Evolutionary conservation across 108 stramenopile species (phyloP).

Genomic region (Nitzschia sp.): DNA sequence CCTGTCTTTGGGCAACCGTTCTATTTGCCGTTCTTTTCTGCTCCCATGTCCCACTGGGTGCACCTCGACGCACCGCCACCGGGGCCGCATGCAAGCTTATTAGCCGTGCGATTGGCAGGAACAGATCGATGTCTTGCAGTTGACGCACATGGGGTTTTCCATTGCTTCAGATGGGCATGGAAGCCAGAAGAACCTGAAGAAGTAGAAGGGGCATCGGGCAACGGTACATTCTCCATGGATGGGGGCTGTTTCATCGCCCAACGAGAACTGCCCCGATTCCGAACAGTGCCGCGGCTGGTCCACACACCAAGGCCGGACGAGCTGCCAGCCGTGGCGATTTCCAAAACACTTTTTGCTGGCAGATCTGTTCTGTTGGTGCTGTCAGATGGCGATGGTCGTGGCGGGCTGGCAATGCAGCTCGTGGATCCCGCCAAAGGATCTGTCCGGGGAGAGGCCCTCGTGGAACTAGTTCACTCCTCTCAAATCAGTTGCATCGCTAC

Average conservation of each 20-base stretch:
- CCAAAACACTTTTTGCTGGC: constrained; percentile 87
- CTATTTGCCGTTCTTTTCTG: constrained; percentile 79
- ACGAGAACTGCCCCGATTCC: constrained; percentile 84
- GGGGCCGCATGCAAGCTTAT: constrained; percentile 81
- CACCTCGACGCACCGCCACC: constrained; percentile 88
- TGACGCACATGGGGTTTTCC: constrained; percentile 85
- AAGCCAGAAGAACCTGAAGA: constrained; percentile 59
- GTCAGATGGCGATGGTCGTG: constrained; percentile 83
- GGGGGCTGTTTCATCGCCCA: constrained; percentile 87
- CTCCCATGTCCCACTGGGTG: constrained; percentile 88
- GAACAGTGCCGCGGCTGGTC: constrained; percentile 75
- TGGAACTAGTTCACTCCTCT: constrained; percentile 70
- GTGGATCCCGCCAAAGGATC: constrained; percentile 82
- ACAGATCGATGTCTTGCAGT: constrained; percentile 87
- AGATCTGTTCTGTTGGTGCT: constrained; percentile 77
- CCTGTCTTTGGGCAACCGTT: constrained; percentile 38
- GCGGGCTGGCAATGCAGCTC: constrained; percentile 82
- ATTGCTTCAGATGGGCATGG: constrained; percentile 92
- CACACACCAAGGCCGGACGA: constrained; percentile 42
- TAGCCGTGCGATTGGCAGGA: constrained; percentile 73
- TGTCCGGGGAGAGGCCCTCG: constrained; percentile 72
- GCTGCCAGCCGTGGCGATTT: constrained; percentile 60
- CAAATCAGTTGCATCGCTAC: constrained; percentile 79
- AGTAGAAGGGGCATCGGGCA: constrained; percentile 29
- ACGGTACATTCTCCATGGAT: constrained; percentile 40